Evolutionary conservation across 352 stramenopile genomes (phyloP).

Genomic region (Phytophthora citricola): DNA sequence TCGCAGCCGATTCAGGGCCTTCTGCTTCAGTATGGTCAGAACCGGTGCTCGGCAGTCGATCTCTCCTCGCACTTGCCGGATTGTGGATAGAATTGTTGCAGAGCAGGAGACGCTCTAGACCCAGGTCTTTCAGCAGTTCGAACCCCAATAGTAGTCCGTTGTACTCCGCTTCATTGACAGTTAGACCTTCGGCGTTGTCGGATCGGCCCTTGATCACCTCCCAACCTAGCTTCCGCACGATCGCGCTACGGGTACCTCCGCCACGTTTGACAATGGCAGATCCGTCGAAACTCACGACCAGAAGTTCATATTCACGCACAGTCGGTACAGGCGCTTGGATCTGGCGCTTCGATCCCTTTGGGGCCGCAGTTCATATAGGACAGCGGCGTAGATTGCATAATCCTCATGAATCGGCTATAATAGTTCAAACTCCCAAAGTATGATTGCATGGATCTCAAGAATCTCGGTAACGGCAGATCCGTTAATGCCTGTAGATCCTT

Average conservation of each 20-base stretch:
- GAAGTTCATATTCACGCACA: not conserved
- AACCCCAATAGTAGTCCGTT: constrained; percentile 3
- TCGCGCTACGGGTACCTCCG: constrained; percentile 8
- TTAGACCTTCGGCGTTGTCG: not conserved
- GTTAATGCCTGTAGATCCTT: constrained; percentile 13
- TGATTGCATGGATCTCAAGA: constrained; percentile 17
- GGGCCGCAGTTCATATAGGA: constrained; percentile 5
- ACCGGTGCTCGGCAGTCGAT: constrained; percentile 8
- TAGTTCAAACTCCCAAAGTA: constrained; percentile 35
- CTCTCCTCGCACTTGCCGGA: constrained; percentile 6
- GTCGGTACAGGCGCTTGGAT: not conserved
- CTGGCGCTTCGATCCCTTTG: not conserved
- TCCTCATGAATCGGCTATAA: constrained; percentile 32
- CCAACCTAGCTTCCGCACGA: constrained; percentile 24
- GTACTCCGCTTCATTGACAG: constrained; percentile 36
- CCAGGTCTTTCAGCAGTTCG: not conserved
- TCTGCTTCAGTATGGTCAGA: no score
- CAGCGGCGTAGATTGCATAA: constrained; percentile 19
- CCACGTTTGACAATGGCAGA: constrained; percentile 14
- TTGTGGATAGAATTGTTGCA: constrained; percentile 7
- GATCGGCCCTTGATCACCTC: not conserved
- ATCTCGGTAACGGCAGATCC: constrained; percentile 13
- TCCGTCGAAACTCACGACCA: constrained; percentile 26
- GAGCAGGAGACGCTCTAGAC: not conserved
- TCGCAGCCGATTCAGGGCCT: no score